Evolutionary conservation across 139 green algal species (phyloP).

Genomic region (Klebsormidium nitens): DNA sequence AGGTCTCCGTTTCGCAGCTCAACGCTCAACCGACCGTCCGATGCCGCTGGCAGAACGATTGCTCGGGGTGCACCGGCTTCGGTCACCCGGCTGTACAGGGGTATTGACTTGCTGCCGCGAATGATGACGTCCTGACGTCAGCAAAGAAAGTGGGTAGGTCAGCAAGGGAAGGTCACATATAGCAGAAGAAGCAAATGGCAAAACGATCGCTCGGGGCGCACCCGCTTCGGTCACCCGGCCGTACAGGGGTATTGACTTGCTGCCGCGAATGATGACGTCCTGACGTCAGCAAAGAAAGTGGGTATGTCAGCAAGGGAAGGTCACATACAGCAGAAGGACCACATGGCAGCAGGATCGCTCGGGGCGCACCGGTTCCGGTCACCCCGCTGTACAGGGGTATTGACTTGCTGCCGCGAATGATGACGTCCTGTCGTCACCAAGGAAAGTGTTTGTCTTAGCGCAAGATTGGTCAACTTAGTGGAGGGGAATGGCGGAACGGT

Average conservation of each 20-base stretch:
- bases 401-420: slow-evolving; percentile 62
- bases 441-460: no score
- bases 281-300: no score
- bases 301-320: no score
- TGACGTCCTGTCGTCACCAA: slow-evolving; percentile 65
- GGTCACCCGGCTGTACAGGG: slow-evolving; percentile 63
- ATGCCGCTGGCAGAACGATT: slow-evolving; percentile 49
- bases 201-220: slow-evolving; percentile 31
- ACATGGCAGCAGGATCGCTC: slow-evolving; percentile 44
- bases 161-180: no score
- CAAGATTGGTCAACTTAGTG: no score
- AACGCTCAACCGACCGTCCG: slow-evolving; percentile 2
- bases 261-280: slow-evolving; percentile 64
- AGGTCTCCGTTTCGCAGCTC: slow-evolving; percentile 19
- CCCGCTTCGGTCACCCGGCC: slow-evolving; percentile 43
- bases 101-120: slow-evolving; percentile 59
- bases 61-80: slow-evolving; percentile 27
- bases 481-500: slow-evolving; percentile 41
- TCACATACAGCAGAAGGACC: no score
- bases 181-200: slow-evolving; percentile 35
- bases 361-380: slow-evolving; percentile 12
- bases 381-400: slow-evolving; percentile 70
- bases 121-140: slow-evolving; percentile 68
- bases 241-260: slow-evolving; percentile 70
- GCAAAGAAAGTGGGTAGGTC: no score